A percentile compares a stretch with the other conserved stretches of the same genome.
Evolutionary conservation across 306 rosid species (phyloP).

Genomic region (Prunus kanzakura): DNA sequence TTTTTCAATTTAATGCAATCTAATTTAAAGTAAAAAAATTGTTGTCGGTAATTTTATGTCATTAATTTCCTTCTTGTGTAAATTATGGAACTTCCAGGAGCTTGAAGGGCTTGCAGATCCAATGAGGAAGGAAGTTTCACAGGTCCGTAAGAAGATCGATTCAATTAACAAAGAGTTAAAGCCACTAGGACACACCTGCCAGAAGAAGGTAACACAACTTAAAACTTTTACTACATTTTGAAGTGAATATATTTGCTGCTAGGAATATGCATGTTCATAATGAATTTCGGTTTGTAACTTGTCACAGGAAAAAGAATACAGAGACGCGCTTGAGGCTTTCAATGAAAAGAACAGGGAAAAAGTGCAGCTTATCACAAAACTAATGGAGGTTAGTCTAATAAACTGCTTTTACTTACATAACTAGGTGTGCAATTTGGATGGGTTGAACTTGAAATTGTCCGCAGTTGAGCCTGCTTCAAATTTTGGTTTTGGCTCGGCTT

Average conservation of each 20-base stretch:
- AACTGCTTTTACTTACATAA: neutral
- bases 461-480: neutral
- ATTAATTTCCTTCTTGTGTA: neutral
- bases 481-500: neutral
- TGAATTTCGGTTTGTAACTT: conserved; percentile 16
- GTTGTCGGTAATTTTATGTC: neutral
- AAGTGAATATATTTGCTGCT: neutral
- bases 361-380: conserved; percentile 65
- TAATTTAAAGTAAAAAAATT: too few relatives aligned
- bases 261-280: neutral
- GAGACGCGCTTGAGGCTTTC: conserved; percentile 91
- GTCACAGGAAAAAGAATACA: conserved; percentile 85
- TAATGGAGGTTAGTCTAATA: conserved; percentile 66
- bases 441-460: neutral
- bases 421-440: neutral
- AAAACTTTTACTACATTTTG: neutral
- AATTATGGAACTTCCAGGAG: conserved; percentile 50
- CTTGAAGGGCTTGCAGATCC: conserved; percentile 92
- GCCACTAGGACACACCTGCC: conserved; percentile 95
- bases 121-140: conserved; percentile 83
- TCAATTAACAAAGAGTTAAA: conserved; percentile 91
- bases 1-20: too few relatives aligned
- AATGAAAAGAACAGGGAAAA: conserved; percentile 94
- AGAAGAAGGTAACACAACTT: conserved; percentile 61
- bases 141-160: conserved; percentile 88